Percentiles rank a stretch among this genome's conserved stretches.
Evolutionary conservation across 2,329 filamentous ascomycete species (phyloP).

Genomic region (Colletotrichum neosansevieriae): DNA sequence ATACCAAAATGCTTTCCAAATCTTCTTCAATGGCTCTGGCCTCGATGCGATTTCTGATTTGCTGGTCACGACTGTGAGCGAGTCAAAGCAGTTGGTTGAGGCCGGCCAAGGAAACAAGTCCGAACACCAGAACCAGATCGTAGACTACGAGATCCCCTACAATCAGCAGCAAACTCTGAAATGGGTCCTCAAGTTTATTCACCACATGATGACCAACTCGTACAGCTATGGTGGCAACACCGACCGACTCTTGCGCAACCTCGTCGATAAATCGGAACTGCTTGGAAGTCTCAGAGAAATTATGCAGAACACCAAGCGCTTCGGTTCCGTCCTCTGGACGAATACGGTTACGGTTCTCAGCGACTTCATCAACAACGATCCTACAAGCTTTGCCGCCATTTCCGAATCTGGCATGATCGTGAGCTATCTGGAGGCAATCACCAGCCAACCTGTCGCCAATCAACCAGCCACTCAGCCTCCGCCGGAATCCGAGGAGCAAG

Average conservation of each 20-base stretch:
- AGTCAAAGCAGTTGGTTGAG: conserved; percentile 74
- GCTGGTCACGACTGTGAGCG: conserved; percentile 81
- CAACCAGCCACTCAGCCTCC: conserved; percentile 47
- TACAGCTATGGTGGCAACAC: conserved; percentile 80
- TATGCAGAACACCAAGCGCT: conserved; percentile 81
- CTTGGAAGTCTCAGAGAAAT: conserved; percentile 83
- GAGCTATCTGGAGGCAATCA: conserved; percentile 86
- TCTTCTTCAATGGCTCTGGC: conserved; percentile 84
- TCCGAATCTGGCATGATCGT: conserved; percentile 92
- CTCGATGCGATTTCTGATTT: conserved; percentile 92
- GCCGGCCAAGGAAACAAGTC: conserved; percentile 78
- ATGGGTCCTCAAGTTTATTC: conserved; percentile 94
- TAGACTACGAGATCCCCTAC: conserved; percentile 94
- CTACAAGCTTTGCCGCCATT: conserved; percentile 96
- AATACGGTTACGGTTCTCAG: conserved; percentile 91
- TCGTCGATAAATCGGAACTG: conserved; percentile 92
- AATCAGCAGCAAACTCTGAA: conserved; percentile 94
- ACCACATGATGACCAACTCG: conserved; percentile 90
- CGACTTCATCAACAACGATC: conserved; percentile 98
- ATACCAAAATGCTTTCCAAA: conserved; percentile 85
- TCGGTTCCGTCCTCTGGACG: conserved; percentile 95
- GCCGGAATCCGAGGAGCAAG: conserved; percentile 42
- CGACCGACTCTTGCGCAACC: conserved; percentile 88
- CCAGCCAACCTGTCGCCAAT: conserved; percentile 60
- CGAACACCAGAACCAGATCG: conserved; percentile 79